These are phyloP conservation scores for Trametes sanguinea DNA, from an alignment of 768 basidiomycete genomes.

Conservation along the genomic window DNA sequence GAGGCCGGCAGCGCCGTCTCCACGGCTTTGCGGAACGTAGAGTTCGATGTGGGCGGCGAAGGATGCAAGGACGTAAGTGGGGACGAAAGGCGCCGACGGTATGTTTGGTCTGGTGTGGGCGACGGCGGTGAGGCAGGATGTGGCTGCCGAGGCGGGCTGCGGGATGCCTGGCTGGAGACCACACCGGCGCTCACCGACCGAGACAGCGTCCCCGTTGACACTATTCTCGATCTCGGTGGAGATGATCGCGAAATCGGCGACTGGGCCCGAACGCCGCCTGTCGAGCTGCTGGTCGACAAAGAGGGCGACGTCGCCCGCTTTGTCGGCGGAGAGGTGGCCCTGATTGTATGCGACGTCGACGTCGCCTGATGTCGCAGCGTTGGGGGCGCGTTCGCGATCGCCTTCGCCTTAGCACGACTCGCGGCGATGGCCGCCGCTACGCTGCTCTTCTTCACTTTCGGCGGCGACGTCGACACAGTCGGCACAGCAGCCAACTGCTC, in stretches of 20 bases:
- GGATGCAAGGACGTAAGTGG: constrained; percentile 22
- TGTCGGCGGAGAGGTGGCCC: constrained; percentile 43
- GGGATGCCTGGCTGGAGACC: constrained; percentile 9
- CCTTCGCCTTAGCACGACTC: constrained; percentile 84
- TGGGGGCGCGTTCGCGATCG: constrained; percentile 80
- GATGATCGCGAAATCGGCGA: constrained; percentile 26
- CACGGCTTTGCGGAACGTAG: constrained; percentile 34
- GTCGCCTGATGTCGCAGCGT: constrained; percentile 81
- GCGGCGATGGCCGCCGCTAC: constrained; percentile 88
- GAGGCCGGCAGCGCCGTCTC: constrained; percentile 39
- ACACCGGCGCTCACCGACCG: constrained; percentile 27
- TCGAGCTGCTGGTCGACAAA: constrained; percentile 31
- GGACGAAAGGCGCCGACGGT: constrained; percentile 29
- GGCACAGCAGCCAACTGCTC: constrained; percentile 38
- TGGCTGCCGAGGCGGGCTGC: constrained; percentile 16
- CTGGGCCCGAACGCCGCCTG: constrained; percentile 25
- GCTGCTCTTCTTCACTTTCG: constrained; percentile 72
- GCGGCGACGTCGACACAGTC: constrained; percentile 56
- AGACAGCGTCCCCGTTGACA: constrained; percentile 25
- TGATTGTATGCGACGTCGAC: constrained; percentile 60
- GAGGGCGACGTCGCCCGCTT: constrained; percentile 43
- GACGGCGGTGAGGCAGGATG: constrained; percentile 29
- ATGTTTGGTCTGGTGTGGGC: constrained; percentile 29
- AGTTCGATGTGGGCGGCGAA: constrained; percentile 30
- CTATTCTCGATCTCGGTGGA: constrained; percentile 25